Percentiles rank a stretch among this genome's conserved stretches.
Evolutionary conservation across 306 rosid genomes (phyloP).

Genomic region (Rosa chinensis): DNA sequence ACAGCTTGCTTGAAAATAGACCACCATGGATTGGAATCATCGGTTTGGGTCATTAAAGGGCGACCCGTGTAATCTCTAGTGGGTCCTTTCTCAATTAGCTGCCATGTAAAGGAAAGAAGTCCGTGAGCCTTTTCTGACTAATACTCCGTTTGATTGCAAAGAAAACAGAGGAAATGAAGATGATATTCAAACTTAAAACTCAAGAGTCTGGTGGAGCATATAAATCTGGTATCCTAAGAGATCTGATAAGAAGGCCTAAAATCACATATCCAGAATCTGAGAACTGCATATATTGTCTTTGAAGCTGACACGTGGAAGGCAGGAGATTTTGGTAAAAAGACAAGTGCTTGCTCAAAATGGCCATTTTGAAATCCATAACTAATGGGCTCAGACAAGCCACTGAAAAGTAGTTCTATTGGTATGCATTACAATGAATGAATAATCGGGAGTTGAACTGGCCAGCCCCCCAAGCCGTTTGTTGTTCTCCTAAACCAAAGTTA

Average conservation of each 20-base stretch:
- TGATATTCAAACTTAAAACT: not conserved
- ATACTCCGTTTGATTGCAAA: not conserved
- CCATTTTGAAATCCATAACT: not conserved
- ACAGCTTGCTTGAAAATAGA: conserved; percentile 67
- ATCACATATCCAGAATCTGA: not conserved
- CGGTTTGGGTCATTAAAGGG: conserved; percentile 58
- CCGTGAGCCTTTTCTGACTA: conserved; percentile 8
- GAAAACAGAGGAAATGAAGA: conserved; percentile 15
- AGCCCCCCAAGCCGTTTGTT: not conserved
- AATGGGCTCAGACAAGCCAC: not conserved
- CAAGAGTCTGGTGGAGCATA: not conserved
- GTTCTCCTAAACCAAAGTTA: not conserved
- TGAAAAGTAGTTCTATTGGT: not conserved
- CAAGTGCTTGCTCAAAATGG: not conserved
- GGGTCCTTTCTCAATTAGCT: conserved; percentile 70
- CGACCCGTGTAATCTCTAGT: conserved; percentile 61
- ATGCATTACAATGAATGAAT: not conserved
- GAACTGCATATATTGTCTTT: not conserved
- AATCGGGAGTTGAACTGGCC: not conserved
- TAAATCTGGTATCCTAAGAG: not conserved
- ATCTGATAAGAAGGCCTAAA: not conserved
- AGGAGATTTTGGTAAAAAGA: not conserved
- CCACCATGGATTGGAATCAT: conserved; percentile 96
- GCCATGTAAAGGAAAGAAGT: conserved; percentile 25
- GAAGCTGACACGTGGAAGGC: not conserved